Evolutionary conservation across 306 rosid genomes (phyloP), one percentile per base, ranked within the genome.

Genomic region (Acacia crassicarpa): DNA sequence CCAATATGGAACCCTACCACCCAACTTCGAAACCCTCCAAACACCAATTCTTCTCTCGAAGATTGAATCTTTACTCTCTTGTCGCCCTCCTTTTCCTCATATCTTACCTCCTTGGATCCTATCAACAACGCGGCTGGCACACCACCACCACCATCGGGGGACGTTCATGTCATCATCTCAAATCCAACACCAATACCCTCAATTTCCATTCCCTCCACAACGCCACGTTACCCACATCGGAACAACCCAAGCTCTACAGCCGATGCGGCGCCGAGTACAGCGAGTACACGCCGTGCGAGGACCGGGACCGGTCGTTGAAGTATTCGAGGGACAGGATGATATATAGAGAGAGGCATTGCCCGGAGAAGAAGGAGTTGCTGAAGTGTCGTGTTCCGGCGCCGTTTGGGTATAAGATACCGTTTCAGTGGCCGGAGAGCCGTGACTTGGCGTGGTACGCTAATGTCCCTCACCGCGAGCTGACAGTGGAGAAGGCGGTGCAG

Each of bases 401-500:
- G 0, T 62, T 80, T 13, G 93, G 96, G 3, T 92, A 94, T 80
- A 74, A 67, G 23, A 92, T 86, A 45, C 94, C 94, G 9, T 90
- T 94, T 23, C 25, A 79, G 1, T 94, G 98, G 97, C 98, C 98
- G 30, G 56, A 22, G 43, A 92, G 98, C 10, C 82, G 97, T 32
- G 98, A 92, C 80, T 69, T 87, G 74, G 97, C 85, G 0, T 92
- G 98, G 98, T 92, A 85, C 51, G 92, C 91, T 0, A 94, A 94
- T 56, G 96, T 91, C n/a, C 97, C 97, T 0, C 94, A 92, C 87
- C 90, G 93, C 61, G 91, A 92, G 44, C 81, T 94, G 84, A 94
- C 97, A 49, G 92, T 94, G 48, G 98, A 92, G 88, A 94, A 94
- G 83, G 98, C 98, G 1, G 96, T 86, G 10, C 98, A 94, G 91